Conservation (phyloP, 1,284 basidiomycete genomes). For the Cryptococcus sp. region DNA sequence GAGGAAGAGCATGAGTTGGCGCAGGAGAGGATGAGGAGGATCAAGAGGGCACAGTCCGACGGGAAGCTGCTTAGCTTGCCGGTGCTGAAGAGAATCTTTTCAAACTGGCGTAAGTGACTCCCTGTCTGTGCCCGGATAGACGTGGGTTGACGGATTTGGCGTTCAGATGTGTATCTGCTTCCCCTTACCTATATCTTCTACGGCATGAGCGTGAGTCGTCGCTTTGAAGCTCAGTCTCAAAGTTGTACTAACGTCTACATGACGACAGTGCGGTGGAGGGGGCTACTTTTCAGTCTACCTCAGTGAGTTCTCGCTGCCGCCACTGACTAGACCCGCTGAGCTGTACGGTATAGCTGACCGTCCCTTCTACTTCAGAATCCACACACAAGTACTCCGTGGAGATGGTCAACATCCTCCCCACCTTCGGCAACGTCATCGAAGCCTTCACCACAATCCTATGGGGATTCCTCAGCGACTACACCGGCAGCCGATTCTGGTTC, state of each 20-base stretch:
- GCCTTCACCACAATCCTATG: background rate
- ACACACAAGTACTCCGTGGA: constrained; percentile 3
- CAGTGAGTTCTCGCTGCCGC: no score
- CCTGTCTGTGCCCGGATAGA: no score
- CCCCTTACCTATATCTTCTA: background rate
- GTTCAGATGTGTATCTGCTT: background rate
- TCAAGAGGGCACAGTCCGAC: background rate
- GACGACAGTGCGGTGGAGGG: no score
- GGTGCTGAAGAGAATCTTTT: background rate
- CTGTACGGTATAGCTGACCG: no score
- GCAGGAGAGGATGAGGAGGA: background rate
- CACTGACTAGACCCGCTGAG: no score
- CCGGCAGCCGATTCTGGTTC: background rate
- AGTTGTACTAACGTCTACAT: no score
- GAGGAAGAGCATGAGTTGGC: background rate
- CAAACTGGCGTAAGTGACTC: background rate
- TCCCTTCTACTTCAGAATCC: background rate
- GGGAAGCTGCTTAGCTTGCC: no score
- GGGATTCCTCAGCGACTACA: background rate
- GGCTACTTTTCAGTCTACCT: no score
- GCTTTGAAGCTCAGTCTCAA: no score
- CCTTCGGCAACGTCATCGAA: constrained; percentile 6
- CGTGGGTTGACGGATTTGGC: background rate
- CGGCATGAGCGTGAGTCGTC: background rate
- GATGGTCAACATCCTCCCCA: constrained; percentile 10